Conservation (phyloP, 23 red algal species). For the Gracilaria caudata region DNA sequence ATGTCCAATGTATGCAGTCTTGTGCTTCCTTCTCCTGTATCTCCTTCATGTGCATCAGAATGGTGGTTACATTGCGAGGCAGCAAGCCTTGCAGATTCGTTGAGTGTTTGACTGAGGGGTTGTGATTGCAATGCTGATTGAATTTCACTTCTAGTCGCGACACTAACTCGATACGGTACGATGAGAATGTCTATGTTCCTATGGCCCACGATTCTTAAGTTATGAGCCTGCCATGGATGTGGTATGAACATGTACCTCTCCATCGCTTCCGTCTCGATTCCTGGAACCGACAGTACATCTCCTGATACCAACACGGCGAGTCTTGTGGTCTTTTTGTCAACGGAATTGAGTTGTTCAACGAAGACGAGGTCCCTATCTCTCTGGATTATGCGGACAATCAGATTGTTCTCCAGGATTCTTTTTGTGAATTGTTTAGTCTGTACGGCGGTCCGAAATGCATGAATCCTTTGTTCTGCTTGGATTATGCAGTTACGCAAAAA, state of each 20-base stretch:
- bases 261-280: not conserved
- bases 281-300: not conserved
- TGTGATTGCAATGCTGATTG: not conserved
- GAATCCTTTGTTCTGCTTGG: slow-evolving; percentile 24
- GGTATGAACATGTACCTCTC: slow-evolving; percentile 28
- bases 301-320: not conserved
- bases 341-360: not conserved
- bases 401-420: slow-evolving; percentile 21
- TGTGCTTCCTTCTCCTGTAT: not conserved
- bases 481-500: slow-evolving; percentile 18
- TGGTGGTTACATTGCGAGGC: not conserved
- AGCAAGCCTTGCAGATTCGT: not conserved
- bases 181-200: not conserved
- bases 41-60: not conserved
- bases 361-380: slow-evolving; percentile 11
- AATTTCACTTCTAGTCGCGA: not conserved
- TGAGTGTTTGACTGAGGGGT: not conserved
- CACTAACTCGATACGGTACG: not conserved
- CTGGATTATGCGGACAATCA: not conserved
- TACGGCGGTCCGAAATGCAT: slow-evolving; percentile 1
- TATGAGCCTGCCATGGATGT: slow-evolving; percentile 13
- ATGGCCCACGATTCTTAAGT: not conserved
- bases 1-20: not conserved
- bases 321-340: too few species aligned
- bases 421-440: not conserved